Evolutionary conservation across 2,329 filamentous ascomycete species (phyloP), one percentile per base, ranked within the genome.

Genomic region (Elsinoe fawcettii): DNA sequence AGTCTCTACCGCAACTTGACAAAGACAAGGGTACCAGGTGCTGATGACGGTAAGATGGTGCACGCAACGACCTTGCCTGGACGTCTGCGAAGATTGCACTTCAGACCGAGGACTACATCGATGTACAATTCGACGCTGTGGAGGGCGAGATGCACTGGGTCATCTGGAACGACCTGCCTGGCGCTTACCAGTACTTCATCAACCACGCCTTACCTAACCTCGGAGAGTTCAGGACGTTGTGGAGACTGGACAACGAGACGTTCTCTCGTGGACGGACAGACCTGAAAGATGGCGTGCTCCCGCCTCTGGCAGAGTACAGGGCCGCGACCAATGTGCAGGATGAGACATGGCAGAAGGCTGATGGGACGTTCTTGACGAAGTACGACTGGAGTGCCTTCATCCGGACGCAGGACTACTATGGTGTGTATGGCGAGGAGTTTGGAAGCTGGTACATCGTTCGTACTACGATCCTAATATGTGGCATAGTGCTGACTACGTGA

Each of bases 101-200:
- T 1, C 64, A 73, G 8, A 73, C 70, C 2, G 64, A 60, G 14
- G 67, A 75, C 47, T 78, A 72, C 65, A 72, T 79, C 60, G 77
- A 80, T 60, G 68, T 80, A 55, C 68, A 70, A 25, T 79, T 80
- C 63, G 72, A 67, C 2, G 73, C 77, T 0, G 64, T 59, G 1
- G 75, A 77, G 62, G 76, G 75, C 5, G 76, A 79, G 55, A 72
- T 79, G 57, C 77, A 80, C 60, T 80, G 77, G 76, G 74, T 80
- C 9, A 75, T 80, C 57, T 73, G 74, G 60, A 69, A 74, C 2
- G 71, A 73, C 14, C 72, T 79, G 1, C 67, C 73, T 2, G 77
- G 77, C n/a, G 76, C 77, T n/a, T 80, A 80, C 61, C 77, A 80
- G 57, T 80, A 80, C 66, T 77, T 80, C 53, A 74, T 80, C 58